Percentiles rank a stretch among this genome's conserved stretches.
phyloP scores from a whole-genome alignment of 2,329 filamentous ascomycete species.

The Lachnellula suecica region DNA sequence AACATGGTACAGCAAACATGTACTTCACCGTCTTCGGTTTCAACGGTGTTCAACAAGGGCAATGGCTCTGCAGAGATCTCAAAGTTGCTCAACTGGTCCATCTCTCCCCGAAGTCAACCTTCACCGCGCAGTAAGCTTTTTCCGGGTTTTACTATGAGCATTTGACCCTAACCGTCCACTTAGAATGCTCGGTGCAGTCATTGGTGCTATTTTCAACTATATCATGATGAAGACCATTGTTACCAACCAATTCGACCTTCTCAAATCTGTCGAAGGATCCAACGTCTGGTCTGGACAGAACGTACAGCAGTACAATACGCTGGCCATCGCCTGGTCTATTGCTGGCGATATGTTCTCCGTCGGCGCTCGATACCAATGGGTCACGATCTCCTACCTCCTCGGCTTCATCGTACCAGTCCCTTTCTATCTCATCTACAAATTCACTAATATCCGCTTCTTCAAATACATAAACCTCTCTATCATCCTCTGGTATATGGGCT shows the following conservation, averaged over 20 bases:
- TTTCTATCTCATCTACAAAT: constrained; percentile 30
- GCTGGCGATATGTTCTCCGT: constrained; percentile 42
- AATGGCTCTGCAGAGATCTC: constrained; percentile 45
- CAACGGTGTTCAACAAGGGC: constrained; percentile 44
- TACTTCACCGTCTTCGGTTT: constrained; percentile 36
- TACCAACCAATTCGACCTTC: constrained; percentile 40
- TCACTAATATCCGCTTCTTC: constrained; percentile 23
- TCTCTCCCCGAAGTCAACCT: constrained; percentile 64
- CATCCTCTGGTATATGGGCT: constrained; percentile 43
- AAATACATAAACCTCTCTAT: constrained; percentile 41
- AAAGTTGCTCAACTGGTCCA: constrained; percentile 54
- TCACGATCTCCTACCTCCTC: constrained; percentile 41
- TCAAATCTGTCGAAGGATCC: constrained; percentile 40
- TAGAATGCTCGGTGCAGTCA: constrained; percentile 37
- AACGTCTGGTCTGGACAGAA: constrained; percentile 48
- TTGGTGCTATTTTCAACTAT: constrained; percentile 45
- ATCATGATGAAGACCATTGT: constrained; percentile 43
- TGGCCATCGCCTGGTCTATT: constrained; percentile 38
- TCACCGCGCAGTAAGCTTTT: constrained; percentile 46
- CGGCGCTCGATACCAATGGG: constrained; percentile 38
- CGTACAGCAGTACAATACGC: constrained; percentile 45
- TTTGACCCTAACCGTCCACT: background rate
- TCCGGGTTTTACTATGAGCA: background rate
- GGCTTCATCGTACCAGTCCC: constrained; percentile 44
- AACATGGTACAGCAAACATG: constrained; percentile 34